Evolutionary conservation across 2,329 filamentous ascomycete species (phyloP), one percentile per base, ranked within the genome.

Genomic region (Botrytis elliptica): DNA sequence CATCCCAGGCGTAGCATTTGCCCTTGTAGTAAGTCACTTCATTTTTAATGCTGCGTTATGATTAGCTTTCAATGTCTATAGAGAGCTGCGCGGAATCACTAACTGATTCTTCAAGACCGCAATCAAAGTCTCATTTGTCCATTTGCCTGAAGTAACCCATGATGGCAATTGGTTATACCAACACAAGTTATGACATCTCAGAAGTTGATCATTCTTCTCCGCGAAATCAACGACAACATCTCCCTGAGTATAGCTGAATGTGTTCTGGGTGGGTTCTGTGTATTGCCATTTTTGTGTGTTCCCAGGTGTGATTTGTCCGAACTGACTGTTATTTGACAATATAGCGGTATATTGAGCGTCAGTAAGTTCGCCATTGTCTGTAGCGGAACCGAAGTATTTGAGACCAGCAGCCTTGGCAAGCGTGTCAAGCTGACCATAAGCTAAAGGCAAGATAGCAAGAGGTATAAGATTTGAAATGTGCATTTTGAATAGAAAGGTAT

Each of bases 231-330:
- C 81, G 33, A 89, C 82, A 67, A 85, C 84, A 77, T 93, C 90
- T 60, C 88, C 90, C 1, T 84, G 80, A 9, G 85, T 84, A 81
- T 86, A 93, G 76, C 84, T 85, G 83, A 92, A 93, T 38, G 83
- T 80, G 49, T 84, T 85, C 52, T 86, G 86, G 36, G 81, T 80
- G 0, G 89, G 88, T 83, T 93, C 89, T 14, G 85, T 90, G 75
- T 85, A 84, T 74, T 89, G 84, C 89, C 89, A 93, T 84, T 89
- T 88, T 80, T 89, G 87, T 4, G 86, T 85, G 79, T 92, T 92
- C 67, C 87, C 88, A 0, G 89, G 88, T 0, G 90, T 91, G 40
- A 91, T 85, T 80, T 90, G 87, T 25, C 90, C 90, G 77, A 92
- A 92, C 78, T 91, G 88, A 62, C 83, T 82, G 12, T 79, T 82